A percentile compares a stretch with the other conserved stretches of the same genome.
Conservation (phyloP, 768 basidiomycete genomes). For the Boletus rubropictus region DNA sequence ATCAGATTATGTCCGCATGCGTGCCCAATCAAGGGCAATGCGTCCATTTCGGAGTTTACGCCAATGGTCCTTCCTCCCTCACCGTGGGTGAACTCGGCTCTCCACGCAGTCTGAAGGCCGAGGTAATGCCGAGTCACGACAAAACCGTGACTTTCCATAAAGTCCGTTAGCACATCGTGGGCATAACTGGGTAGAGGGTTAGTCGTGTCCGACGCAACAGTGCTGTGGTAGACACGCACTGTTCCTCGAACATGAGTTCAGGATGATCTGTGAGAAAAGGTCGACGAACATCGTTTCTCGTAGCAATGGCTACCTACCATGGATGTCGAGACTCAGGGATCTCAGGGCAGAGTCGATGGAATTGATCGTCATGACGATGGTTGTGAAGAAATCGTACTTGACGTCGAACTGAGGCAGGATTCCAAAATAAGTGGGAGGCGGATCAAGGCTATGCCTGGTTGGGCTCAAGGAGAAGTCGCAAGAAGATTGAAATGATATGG, state of each 20-base stretch:
- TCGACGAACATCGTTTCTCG: constrained; percentile 4
- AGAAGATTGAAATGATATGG: constrained; percentile 35
- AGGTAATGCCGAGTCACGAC: constrained; percentile 66
- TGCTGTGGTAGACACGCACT: constrained; percentile 34
- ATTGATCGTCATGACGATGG: constrained; percentile 52
- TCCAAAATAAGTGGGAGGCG: constrained; percentile 40
- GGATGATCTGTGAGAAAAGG: constrained; percentile 48
- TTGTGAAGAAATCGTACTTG: constrained; percentile 38
- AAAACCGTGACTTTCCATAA: constrained; percentile 66
- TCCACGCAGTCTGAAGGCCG: constrained; percentile 71
- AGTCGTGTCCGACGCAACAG: constrained; percentile 1
- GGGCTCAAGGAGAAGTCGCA: constrained; percentile 39
- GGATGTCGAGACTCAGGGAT: constrained; percentile 63
- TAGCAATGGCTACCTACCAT: constrained; percentile 41
- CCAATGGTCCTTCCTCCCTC: constrained; percentile 61
- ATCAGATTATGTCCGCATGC: constrained; percentile 84
- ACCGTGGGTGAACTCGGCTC: constrained; percentile 61
- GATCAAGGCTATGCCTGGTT: constrained; percentile 20
- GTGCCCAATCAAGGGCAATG: constrained; percentile 50
- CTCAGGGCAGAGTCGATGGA: constrained; percentile 49
- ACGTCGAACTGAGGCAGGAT: constrained; percentile 10
- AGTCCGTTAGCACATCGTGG: constrained; percentile 61
- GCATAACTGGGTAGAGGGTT: constrained; percentile 47
- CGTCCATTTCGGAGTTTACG: constrained; percentile 75
- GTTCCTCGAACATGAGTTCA: constrained; percentile 61